phyloP scores from a whole-genome alignment of 352 stramenopile genomes.

The Phytophthora sojae region DNA sequence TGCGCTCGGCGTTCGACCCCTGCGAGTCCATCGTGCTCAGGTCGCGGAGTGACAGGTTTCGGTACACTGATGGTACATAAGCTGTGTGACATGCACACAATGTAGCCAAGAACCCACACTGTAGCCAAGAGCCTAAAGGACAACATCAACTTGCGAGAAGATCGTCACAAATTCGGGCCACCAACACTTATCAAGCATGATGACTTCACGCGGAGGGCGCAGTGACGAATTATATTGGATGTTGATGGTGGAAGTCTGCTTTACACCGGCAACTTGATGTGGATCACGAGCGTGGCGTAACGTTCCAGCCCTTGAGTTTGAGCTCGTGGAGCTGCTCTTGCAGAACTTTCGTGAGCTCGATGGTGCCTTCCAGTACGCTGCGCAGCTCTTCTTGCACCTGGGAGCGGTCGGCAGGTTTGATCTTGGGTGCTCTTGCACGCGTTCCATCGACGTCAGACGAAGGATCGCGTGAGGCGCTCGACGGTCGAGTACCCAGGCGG shows the following conservation, averaged over 20 bases:
- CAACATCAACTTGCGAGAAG: too few relatives aligned
- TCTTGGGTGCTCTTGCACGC: constrained; percentile 20
- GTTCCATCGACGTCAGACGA: constrained; percentile 14
- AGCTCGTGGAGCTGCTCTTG: constrained; percentile 83
- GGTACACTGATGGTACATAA: not conserved
- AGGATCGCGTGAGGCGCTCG: constrained; percentile 17
- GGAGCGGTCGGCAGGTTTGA: constrained; percentile 52
- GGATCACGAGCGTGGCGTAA: constrained; percentile 34
- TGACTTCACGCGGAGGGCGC: too few relatives aligned
- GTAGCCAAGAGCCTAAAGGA: too few relatives aligned
- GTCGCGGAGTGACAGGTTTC: not conserved
- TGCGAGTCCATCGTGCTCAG: constrained; percentile 29
- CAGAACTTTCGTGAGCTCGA: constrained; percentile 74
- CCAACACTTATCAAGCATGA: too few relatives aligned
- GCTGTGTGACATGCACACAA: not conserved
- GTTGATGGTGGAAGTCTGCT: too few relatives aligned
- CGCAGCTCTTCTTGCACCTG: constrained; percentile 81
- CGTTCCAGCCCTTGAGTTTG: constrained; percentile 85
- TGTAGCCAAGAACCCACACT: not conserved
- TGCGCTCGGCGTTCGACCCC: constrained; percentile 58
- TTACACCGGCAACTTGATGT: not conserved
- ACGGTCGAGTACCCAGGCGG: constrained; percentile 11
- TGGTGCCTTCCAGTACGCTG: constrained; percentile 64
- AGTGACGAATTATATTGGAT: too few relatives aligned
- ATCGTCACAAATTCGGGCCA: too few relatives aligned